A percentile compares a stretch with the other conserved stretches of the same genome.
phyloP scores from a whole-genome alignment of 352 stramenopile species.

The Globisporangium uncinulatum region DNA sequence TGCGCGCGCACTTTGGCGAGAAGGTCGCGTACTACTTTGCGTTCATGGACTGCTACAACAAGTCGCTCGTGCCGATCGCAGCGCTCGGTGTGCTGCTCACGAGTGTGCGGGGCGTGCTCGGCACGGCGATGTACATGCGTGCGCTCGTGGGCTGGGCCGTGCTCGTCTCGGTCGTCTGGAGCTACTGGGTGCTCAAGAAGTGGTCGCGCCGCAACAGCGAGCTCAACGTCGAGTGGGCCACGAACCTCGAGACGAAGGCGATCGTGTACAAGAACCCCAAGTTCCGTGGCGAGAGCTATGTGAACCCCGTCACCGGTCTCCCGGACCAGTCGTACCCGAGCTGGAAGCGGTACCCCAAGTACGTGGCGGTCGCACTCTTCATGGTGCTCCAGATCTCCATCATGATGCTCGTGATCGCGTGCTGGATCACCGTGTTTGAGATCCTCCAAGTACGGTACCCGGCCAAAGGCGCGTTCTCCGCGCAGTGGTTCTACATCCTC shows the following conservation, averaged over 20 bases:
- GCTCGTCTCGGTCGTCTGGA: constrained; percentile 73
- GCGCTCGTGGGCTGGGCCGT: constrained; percentile 77
- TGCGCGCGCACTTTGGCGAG: constrained; percentile 81
- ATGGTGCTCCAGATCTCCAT: constrained; percentile 75
- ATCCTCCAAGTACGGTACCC: constrained; percentile 81
- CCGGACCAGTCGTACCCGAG: constrained; percentile 57
- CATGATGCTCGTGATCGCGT: constrained; percentile 84
- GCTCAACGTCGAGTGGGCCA: constrained; percentile 80
- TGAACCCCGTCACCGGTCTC: constrained; percentile 73
- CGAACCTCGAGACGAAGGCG: constrained; percentile 73
- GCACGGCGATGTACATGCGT: constrained; percentile 70
- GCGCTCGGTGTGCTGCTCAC: constrained; percentile 51
- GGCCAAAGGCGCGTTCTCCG: constrained; percentile 69
- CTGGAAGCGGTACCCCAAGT: constrained; percentile 69
- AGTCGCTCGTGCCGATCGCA: constrained; percentile 63
- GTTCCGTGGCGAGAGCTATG: constrained; percentile 55
- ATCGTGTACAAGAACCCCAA: constrained; percentile 82
- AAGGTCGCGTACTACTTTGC: constrained; percentile 87
- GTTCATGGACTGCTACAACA: constrained; percentile 84
- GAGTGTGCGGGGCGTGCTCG: constrained; percentile 39
- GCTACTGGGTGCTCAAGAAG: constrained; percentile 75
- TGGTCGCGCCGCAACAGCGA: constrained; percentile 74
- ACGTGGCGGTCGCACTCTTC: constrained; percentile 69
- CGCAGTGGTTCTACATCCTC: constrained; percentile 79
- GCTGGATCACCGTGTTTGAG: constrained; percentile 86